Evolutionary conservation across 2,329 filamentous ascomycete genomes (phyloP), one percentile per base, ranked within the genome.

Genomic region (Arachnomyces sp.): DNA sequence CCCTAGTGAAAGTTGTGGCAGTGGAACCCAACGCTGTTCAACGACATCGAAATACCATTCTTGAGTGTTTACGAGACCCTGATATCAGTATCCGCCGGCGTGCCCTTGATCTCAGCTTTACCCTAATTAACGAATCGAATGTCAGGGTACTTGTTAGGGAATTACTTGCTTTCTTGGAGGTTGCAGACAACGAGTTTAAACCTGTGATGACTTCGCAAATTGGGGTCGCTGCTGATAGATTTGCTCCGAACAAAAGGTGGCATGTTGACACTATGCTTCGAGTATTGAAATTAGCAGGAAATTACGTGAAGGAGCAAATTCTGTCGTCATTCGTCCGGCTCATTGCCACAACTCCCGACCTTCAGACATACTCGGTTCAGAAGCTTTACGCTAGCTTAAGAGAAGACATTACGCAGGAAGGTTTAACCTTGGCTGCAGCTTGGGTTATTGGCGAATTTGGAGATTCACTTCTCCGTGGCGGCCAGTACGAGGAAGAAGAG

Each of bases 391-490:
- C 81, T 14, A 85, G 84, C 45, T 69, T 98, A 40, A 95, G 92
- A 62, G 92, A 94, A 50, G 92, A 98, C 54, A 95, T 98, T 53
- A 95, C 90, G 2, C 92, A 98, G 61, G 93, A 98, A 65, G 93
- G 88, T 48, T 69, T 98, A 48, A 95, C 88, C 7, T 77, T 96
- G 47, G 88, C 90, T 36, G 92, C 86, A 29, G 84, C 92, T 5
- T 98, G 92, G 92, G 93, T 92, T 39, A 95, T 98, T 60, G 92
- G 93, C 57, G 92, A 98, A 67, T 98, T 89, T 57, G 90, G 87
- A 9, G 92, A 98, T 62, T 78, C 84, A 14, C 73, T 98, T n/a
- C 73, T 98, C 28, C 78, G 78, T 44, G 89, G 89, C 28, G 89
- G 89, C 1, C 84, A 92, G 54, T 95, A 93, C 51, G 90, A 96